A percentile compares a stretch with the other conserved stretches of the same genome.
phyloP scores from a whole-genome alignment of 2,329 filamentous ascomycete genomes.

The Aphanoascus verrucosus region DNA sequence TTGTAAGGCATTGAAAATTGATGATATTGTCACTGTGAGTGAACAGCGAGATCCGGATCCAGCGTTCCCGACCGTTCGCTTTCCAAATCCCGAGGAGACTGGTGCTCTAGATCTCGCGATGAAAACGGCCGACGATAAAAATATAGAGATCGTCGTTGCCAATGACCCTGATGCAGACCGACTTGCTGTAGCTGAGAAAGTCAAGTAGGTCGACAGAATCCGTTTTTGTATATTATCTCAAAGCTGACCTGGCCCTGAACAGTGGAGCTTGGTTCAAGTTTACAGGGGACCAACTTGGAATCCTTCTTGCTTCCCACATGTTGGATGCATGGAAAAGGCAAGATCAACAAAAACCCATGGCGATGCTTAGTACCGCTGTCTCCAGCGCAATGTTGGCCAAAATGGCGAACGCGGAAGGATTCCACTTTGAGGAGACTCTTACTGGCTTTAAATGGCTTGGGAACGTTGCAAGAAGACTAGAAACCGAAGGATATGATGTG shows the following conservation, averaged over 20 bases:
- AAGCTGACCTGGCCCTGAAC: background rate
- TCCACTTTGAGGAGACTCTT: constrained; percentile 50
- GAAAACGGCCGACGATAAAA: constrained; percentile 41
- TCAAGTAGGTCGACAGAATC: constrained; percentile 28
- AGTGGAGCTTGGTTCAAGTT: constrained; percentile 49
- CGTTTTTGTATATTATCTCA: background rate
- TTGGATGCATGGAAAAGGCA: constrained; percentile 35
- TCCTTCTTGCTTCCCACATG: constrained; percentile 49
- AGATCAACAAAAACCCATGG: constrained; percentile 30
- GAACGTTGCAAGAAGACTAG: constrained; percentile 47
- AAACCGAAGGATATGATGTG: constrained; percentile 40
- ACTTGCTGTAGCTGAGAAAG: constrained; percentile 50
- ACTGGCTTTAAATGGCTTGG: constrained; percentile 61
- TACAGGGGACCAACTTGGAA: constrained; percentile 55
- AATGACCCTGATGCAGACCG: constrained; percentile 58
- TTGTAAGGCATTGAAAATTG: constrained; percentile 27
- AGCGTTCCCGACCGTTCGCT: constrained; percentile 53
- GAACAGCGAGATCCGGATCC: constrained; percentile 50
- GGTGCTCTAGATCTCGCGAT: constrained; percentile 52
- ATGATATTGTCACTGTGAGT: constrained; percentile 27
- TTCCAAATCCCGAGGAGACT: constrained; percentile 56
- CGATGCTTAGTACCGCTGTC: constrained; percentile 53
- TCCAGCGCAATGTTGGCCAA: constrained; percentile 52
- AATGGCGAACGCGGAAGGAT: constrained; percentile 46
- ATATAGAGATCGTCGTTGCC: constrained; percentile 46